Evolutionary conservation across 257 asterid genomes (phyloP), one percentile per base, ranked within the genome.

Genomic region (Voacanga thouarsii): DNA sequence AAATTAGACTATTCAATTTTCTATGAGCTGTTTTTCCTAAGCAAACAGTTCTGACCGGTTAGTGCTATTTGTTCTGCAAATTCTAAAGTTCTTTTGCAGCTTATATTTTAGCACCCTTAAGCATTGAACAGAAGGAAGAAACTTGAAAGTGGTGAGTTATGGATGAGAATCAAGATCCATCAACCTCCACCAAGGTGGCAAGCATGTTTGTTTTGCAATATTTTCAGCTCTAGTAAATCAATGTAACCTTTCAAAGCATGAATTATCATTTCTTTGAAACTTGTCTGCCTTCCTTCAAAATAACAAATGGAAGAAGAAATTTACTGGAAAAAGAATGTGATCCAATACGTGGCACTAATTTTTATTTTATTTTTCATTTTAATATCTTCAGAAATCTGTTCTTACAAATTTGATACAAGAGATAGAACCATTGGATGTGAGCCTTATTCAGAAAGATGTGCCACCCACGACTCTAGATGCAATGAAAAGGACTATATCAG

Each of bases 401-500:
- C 85, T 95, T 67, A 84, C 89, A 74, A 87, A 86, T 82, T 83
- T 93, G 86, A 81, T 95, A 76, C 91, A 88, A 80, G 99, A 95
- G 77, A 89, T 95, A 78, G 98, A 95, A 91, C 98, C 99, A 21
- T 77, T 95, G 89, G 99, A 95, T 79, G 96, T 93, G 80, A 91
- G 96, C 86, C 74, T 95, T 69, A 86, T 95, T 77, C 98, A 93
- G 84, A 95, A 93, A 85, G 98, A 91, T 83, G 99, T 93, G 72
- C 90, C 98, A 0, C 92, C 79, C 23, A 88, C 91, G 7, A 93
- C 98, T 63, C 82, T 95, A 75, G 98, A 95, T 84, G 99, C 98
- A 70, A 95, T 95, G 94, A 95, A 95, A 86, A 89, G 99, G 85
- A 95, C 99, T 15, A 90, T 95, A 74, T 95, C 98, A 2, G 92